Conservation (phyloP, 352 stramenopile species). For the Phytopythium montanum region DNA sequence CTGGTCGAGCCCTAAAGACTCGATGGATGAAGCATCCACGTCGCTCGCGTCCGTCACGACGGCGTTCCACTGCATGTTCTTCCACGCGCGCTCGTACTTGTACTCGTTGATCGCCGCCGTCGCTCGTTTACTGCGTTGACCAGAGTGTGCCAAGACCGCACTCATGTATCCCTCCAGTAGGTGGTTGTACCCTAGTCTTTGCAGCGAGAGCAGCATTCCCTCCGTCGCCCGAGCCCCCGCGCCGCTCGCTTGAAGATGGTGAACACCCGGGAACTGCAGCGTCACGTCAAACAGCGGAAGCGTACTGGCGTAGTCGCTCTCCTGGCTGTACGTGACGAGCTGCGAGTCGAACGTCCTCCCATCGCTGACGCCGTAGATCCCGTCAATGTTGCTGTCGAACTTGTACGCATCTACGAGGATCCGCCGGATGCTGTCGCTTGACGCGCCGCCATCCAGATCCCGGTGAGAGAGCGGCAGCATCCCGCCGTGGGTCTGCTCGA, state of each 20-base stretch:
- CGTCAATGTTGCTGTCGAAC: constrained; percentile 62
- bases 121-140: constrained; percentile 2
- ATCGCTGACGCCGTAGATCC: constrained; percentile 80
- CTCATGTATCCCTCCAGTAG: constrained; percentile 56
- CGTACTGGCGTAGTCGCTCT: constrained; percentile 50
- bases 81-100: constrained; percentile 80
- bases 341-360: constrained; percentile 62
- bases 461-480: constrained; percentile 27
- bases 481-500: constrained; percentile 55
- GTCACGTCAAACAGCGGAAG: constrained; percentile 74
- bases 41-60: constrained; percentile 22
- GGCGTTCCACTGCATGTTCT: constrained; percentile 68
- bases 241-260: background rate
- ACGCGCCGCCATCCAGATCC: background rate
- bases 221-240: constrained; percentile 16
- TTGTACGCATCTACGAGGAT: constrained; percentile 69
- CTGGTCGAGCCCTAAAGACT: background rate
- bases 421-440: constrained; percentile 10
- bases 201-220: constrained; percentile 58
- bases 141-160: constrained; percentile 9
- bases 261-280: constrained; percentile 45
- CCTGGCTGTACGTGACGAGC: constrained; percentile 68
- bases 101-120: constrained; percentile 30
- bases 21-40: constrained; percentile 5
- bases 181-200: constrained; percentile 71